phyloP scores from a whole-genome alignment of 2,329 filamentous ascomycete species.

The Microdochium nivale region DNA sequence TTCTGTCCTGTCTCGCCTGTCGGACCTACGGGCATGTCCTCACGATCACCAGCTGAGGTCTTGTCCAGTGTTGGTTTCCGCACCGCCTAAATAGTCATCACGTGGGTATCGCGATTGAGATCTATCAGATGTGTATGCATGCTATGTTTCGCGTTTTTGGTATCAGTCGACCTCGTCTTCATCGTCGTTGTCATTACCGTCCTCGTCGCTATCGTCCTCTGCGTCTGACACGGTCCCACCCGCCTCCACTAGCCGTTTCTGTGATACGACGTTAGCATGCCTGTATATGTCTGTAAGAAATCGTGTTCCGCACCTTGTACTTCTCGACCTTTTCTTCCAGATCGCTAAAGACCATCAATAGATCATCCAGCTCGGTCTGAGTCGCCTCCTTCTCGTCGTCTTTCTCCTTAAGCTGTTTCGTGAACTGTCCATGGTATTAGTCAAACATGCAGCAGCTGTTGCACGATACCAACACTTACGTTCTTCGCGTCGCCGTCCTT shows the following conservation, averaged over 20 bases:
- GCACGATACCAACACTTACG: slow-evolving; percentile 7
- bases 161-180: slow-evolving; percentile 20
- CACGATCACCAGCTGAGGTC: slow-evolving; percentile 5
- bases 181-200: slow-evolving; percentile 41
- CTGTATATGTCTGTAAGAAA: not conserved
- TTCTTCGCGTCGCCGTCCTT: slow-evolving; percentile 25
- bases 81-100: not conserved
- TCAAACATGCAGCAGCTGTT: not conserved
- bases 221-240: slow-evolving; percentile 67
- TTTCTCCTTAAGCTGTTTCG: slow-evolving; percentile 31
- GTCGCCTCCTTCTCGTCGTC: slow-evolving; percentile 54
- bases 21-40: slow-evolving; percentile 1
- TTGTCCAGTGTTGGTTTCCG: no score
- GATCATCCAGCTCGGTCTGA: slow-evolving; percentile 70
- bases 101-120: not conserved
- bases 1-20: no score
- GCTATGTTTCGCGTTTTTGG: slow-evolving; percentile 2
- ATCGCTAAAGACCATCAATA: slow-evolving; percentile 74
- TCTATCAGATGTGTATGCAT: slow-evolving; percentile 1
- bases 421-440: slow-evolving; percentile 9
- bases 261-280: slow-evolving; percentile 11
- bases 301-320: slow-evolving; percentile 56
- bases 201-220: slow-evolving; percentile 58
- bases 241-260: slow-evolving; percentile 54
- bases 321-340: slow-evolving; percentile 67